Conservation (phyloP, 1,139 yeast species). For the Taphrina pruni region DNA sequence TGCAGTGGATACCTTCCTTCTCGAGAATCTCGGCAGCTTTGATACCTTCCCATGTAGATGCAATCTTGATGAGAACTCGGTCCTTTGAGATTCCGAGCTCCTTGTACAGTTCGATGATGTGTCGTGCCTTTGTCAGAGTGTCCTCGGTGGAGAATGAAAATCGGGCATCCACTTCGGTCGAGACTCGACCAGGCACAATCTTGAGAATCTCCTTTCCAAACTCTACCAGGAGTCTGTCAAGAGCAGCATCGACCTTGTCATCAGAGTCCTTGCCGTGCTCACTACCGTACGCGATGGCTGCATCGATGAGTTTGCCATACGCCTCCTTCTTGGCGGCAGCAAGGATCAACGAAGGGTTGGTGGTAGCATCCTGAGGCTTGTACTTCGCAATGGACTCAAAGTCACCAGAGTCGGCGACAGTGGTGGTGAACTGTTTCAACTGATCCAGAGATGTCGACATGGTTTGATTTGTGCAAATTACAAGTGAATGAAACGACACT, state of each 20-base stretch:
- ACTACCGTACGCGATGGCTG: constrained; percentile 87
- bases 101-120: constrained; percentile 83
- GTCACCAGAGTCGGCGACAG: constrained; percentile 99
- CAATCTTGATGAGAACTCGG: constrained; percentile 91
- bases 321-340: constrained; percentile 93
- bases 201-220: constrained; percentile 92
- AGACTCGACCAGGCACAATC: constrained; percentile 98
- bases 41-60: constrained; percentile 99
- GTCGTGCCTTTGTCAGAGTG: constrained; percentile 87
- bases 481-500: no score
- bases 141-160: constrained; percentile 93
- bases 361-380: constrained; percentile 99
- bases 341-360: constrained; percentile 96
- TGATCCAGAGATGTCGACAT: constrained; percentile 79
- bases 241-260: constrained; percentile 73
- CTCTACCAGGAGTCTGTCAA: constrained; percentile 91
- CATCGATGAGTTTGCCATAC: constrained; percentile 86
- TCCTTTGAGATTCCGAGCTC: constrained; percentile 83
- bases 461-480: background rate
- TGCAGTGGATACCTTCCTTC: constrained; percentile 89
- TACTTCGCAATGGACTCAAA: constrained; percentile 91
- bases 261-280: constrained; percentile 51
- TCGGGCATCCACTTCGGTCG: constrained; percentile 99
- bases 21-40: constrained; percentile 97
- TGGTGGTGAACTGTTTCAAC: constrained; percentile 89